Evolutionary conservation across 345 rosid species (phyloP).

Genomic region (Camelina neglecta): DNA sequence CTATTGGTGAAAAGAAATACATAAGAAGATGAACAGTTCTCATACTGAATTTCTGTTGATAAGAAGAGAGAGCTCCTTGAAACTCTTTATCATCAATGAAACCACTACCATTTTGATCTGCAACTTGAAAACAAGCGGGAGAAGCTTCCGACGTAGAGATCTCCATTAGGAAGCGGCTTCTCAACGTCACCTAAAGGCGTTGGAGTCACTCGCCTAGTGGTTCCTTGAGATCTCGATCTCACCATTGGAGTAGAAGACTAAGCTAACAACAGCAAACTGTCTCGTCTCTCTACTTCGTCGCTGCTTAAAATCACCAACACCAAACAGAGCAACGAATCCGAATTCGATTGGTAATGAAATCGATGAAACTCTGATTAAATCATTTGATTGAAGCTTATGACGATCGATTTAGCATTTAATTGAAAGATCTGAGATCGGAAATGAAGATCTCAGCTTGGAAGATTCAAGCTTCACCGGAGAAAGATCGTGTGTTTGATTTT

Average conservation of each 20-base stretch:
- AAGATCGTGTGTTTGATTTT: no score
- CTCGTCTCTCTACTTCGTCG: constrained; percentile 13
- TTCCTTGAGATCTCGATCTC: constrained; percentile 70
- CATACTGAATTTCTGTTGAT: constrained; percentile 83
- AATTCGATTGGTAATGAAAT: no score
- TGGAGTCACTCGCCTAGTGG: constrained; percentile 79
- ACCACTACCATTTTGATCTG: constrained; percentile 90
- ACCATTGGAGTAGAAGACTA: constrained; percentile 43
- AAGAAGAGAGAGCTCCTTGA: constrained; percentile 81
- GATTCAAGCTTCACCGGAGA: no score
- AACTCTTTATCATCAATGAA: constrained; percentile 86
- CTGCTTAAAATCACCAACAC: no score
- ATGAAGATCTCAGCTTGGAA: no score
- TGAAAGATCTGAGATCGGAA: no score
- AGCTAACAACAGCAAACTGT: constrained; percentile 35
- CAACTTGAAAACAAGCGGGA: constrained; percentile 61
- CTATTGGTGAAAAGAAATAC: constrained; percentile 73
- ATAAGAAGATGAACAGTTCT: constrained; percentile 87
- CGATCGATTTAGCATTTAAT: no score
- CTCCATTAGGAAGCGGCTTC: constrained; percentile 82
- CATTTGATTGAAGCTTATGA: no score
- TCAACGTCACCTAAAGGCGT: constrained; percentile 50
- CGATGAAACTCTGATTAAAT: no score
- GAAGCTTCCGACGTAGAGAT: constrained; percentile 87
- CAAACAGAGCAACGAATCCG: no score